Evolutionary conservation across 2,329 filamentous ascomycete species (phyloP).

Genomic region (Colletotrichum shisoi): DNA sequence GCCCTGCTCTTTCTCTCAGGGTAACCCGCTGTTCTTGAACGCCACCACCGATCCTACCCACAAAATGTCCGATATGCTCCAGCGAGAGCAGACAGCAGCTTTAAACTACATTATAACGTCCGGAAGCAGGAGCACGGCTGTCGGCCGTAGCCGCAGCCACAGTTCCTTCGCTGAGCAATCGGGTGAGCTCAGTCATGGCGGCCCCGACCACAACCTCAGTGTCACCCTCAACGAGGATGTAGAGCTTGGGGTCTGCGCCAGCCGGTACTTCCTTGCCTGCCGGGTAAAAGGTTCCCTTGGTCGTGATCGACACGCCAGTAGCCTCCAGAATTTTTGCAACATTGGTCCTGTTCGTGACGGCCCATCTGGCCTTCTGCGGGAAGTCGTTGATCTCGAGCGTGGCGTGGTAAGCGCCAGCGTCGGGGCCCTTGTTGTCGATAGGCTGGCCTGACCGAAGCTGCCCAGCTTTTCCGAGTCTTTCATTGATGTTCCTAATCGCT

Average conservation of each 20-base stretch:
- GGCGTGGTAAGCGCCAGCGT: constrained; percentile 95
- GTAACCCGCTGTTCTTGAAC: neutral
- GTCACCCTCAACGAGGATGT: constrained; percentile 96
- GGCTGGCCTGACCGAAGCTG: constrained; percentile 90
- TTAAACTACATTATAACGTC: constrained; percentile 86
- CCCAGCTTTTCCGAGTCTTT: constrained; percentile 85
- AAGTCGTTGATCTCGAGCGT: constrained; percentile 99
- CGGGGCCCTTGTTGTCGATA: constrained; percentile 97
- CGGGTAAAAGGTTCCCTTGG: constrained; percentile 90
- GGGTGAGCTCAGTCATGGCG: constrained; percentile 88
- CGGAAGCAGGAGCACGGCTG: constrained; percentile 77
- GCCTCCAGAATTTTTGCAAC: constrained; percentile 97
- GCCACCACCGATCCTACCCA: neutral
- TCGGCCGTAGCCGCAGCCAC: constrained; percentile 89
- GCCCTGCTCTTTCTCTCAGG: neutral
- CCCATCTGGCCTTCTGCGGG: constrained; percentile 97
- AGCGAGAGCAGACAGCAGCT: constrained; percentile 7
- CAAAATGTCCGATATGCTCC: constrained; percentile 16
- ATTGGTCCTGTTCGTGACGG: constrained; percentile 97
- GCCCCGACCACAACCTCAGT: constrained; percentile 91
- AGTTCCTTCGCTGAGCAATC: constrained; percentile 87
- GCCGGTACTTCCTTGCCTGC: constrained; percentile 79
- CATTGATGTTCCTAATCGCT: constrained; percentile 91
- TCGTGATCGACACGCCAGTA: constrained; percentile 95
- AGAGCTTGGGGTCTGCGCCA: constrained; percentile 87